Evolutionary conservation across 352 stramenopile species (phyloP).

Genomic region (Globisporangium uncinulatum): DNA sequence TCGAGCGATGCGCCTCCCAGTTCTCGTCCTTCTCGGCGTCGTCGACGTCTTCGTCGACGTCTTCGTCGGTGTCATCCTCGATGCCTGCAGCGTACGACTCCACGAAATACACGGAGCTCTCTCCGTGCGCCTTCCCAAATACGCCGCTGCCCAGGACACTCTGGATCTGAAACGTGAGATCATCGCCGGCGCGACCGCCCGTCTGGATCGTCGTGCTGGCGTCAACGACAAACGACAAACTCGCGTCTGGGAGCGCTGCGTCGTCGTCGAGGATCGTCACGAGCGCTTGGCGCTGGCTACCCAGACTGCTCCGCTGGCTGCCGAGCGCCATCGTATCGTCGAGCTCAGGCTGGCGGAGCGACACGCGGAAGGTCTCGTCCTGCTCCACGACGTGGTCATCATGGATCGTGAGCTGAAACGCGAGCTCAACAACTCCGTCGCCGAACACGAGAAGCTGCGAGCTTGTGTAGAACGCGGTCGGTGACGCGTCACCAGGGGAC

Average conservation of each 20-base stretch:
- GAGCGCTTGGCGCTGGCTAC: constrained; percentile 52
- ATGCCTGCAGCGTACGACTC: constrained; percentile 31
- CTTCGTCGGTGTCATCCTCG: constrained; percentile 12
- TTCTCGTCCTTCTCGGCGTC: background rate
- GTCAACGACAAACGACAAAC: constrained; percentile 29
- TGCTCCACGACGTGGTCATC: constrained; percentile 77
- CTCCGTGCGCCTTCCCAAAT: constrained; percentile 11
- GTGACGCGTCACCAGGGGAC: constrained; percentile 62
- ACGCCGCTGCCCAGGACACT: constrained; percentile 37
- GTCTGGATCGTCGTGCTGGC: constrained; percentile 18
- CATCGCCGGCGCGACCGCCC: constrained; percentile 33
- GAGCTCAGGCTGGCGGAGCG: constrained; percentile 28
- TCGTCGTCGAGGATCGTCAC: constrained; percentile 79
- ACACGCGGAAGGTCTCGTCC: constrained; percentile 65
- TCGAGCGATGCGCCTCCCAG: constrained; percentile 17
- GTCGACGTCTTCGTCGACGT: background rate
- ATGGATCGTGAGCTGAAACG: constrained; percentile 90
- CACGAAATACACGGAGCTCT: constrained; percentile 20
- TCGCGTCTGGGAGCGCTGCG: constrained; percentile 24
- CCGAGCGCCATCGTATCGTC: constrained; percentile 3
- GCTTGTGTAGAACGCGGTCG: constrained; percentile 86
- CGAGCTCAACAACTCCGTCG: constrained; percentile 73
- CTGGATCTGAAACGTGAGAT: constrained; percentile 50
- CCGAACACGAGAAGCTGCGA: constrained; percentile 75
- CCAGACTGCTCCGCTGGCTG: constrained; percentile 22